A percentile compares a stretch with the other conserved stretches of the same genome.
Evolutionary conservation across 768 basidiomycete species (phyloP).

Genomic region (Hysterangium stoloniferum): DNA sequence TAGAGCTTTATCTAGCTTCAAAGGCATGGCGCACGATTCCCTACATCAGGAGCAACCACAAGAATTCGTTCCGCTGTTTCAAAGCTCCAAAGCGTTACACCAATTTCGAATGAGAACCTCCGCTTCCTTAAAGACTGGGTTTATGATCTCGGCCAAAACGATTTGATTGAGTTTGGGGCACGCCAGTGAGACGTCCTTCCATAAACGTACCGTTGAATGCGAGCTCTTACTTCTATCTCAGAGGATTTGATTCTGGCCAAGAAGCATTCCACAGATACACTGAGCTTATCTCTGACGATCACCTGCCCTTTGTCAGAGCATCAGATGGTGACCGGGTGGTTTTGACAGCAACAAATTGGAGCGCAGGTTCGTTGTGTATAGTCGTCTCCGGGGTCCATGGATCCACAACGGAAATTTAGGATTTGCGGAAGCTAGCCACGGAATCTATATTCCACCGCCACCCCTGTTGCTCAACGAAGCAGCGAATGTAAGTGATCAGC

Average conservation of each 20-base stretch:
- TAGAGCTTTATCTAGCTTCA: constrained; percentile 44
- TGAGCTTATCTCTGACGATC: constrained; percentile 33
- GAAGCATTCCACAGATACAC: constrained; percentile 48
- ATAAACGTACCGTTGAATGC: too few species aligned
- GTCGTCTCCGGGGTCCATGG: neutral
- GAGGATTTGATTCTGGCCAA: constrained; percentile 45
- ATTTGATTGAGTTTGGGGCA: constrained; percentile 60
- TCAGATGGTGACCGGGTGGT: constrained; percentile 52
- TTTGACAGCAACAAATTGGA: constrained; percentile 64
- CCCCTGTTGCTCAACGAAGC: constrained; percentile 51
- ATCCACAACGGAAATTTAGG: constrained; percentile 35
- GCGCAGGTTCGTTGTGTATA: constrained; percentile 36
- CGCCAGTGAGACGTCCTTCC: constrained; percentile 59
- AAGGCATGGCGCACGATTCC: constrained; percentile 74
- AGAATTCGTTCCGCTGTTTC: constrained; percentile 39
- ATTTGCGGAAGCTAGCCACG: constrained; percentile 46
- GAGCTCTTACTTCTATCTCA: constrained; percentile 15
- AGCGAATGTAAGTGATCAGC: constrained; percentile 29
- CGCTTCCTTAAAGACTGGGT: constrained; percentile 50
- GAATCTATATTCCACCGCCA: constrained; percentile 38
- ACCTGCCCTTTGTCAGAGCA: constrained; percentile 47
- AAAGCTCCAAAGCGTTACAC: constrained; percentile 43
- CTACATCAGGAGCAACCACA: constrained; percentile 42
- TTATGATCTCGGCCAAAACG: constrained; percentile 49
- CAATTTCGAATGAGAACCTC: constrained; percentile 38